phyloP scores from a whole-genome alignment of 2,329 filamentous ascomycete species.

The Diaporthe australafricana region DNA sequence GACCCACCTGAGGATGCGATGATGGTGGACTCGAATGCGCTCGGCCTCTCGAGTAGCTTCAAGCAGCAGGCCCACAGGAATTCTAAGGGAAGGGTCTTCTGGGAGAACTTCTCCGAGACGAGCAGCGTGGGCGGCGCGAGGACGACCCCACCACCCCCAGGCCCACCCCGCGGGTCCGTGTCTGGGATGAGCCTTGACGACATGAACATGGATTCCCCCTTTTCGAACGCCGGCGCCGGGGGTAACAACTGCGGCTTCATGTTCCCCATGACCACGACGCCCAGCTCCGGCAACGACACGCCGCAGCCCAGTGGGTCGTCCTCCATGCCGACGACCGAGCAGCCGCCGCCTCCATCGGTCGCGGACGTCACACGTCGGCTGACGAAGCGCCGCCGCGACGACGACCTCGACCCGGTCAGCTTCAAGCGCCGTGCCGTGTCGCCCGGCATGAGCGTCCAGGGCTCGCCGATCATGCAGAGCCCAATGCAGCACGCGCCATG shows the following conservation, averaged over 20 bases:
- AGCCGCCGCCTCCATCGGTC: conserved; percentile 66
- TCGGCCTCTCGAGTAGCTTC: conserved; percentile 73
- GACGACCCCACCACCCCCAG: conserved; percentile 74
- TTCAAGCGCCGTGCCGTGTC: conserved; percentile 94
- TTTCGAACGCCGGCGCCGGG: conserved; percentile 41
- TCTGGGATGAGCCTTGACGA: conserved; percentile 75
- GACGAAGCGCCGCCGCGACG: conserved; percentile 86
- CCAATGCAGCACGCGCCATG: conserved; percentile 80
- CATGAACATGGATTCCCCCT: conserved; percentile 78
- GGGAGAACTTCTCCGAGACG: conserved; percentile 82
- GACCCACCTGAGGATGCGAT: conserved; percentile 78
- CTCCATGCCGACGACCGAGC: conserved; percentile 42
- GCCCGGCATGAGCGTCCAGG: conserved; percentile 90
- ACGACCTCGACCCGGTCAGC: conserved; percentile 87
- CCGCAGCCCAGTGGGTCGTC: conserved; percentile 49
- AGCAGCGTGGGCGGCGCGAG: conserved; percentile 59
- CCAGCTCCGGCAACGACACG: conserved; percentile 51
- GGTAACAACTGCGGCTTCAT: conserved; percentile 42
- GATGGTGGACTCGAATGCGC: conserved; percentile 65
- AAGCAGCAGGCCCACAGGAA: conserved; percentile 80
- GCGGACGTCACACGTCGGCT: conserved; percentile 79
- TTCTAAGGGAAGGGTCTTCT: conserved; percentile 78
- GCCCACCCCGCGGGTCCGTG: conserved; percentile 66
- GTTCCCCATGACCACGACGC: conserved; percentile 47
- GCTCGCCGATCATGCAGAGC: conserved; percentile 88